Evolutionary conservation across 2,329 filamentous ascomycete species (phyloP).

Genomic region (Talaromyces pinophilus): DNA sequence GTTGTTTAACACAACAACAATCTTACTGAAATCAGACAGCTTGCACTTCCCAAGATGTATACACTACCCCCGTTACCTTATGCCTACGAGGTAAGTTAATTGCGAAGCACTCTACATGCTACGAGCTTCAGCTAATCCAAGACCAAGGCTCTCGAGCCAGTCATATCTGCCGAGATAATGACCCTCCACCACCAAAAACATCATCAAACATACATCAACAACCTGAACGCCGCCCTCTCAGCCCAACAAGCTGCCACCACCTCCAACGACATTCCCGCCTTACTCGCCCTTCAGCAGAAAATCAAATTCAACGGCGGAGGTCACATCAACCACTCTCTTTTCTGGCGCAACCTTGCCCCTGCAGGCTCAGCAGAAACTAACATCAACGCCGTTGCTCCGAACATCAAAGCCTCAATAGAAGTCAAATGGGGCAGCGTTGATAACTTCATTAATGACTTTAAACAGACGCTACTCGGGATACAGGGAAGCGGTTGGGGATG

Average conservation of each 20-base stretch:
- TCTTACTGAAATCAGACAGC: background rate
- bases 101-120: background rate
- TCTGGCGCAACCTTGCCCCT: slow-evolving; percentile 81
- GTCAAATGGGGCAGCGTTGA: slow-evolving; percentile 69
- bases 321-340: slow-evolving; percentile 89
- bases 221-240: slow-evolving; percentile 75
- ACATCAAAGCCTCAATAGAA: slow-evolving; percentile 62
- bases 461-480: slow-evolving; percentile 65
- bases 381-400: slow-evolving; percentile 56
- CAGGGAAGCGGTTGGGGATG: slow-evolving; percentile 89
- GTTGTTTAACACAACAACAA: background rate
- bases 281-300: slow-evolving; percentile 67
- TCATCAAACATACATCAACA: slow-evolving; percentile 89
- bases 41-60: slow-evolving; percentile 45
- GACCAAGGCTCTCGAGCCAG: slow-evolving; percentile 70
- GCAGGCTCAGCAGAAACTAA: slow-evolving; percentile 60
- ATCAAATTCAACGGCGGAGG: slow-evolving; percentile 90
- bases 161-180: slow-evolving; percentile 87
- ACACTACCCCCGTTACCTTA: slow-evolving; percentile 68
- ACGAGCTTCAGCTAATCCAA: background rate
- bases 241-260: slow-evolving; percentile 61
- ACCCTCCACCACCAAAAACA: slow-evolving; percentile 91
- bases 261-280: slow-evolving; percentile 61
- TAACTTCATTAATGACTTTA: slow-evolving; percentile 67
- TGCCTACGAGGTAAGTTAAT: slow-evolving; percentile 65